Evolutionary conservation across 257 asterid species (phyloP).

Genomic region (Solanum chiquidenum): DNA sequence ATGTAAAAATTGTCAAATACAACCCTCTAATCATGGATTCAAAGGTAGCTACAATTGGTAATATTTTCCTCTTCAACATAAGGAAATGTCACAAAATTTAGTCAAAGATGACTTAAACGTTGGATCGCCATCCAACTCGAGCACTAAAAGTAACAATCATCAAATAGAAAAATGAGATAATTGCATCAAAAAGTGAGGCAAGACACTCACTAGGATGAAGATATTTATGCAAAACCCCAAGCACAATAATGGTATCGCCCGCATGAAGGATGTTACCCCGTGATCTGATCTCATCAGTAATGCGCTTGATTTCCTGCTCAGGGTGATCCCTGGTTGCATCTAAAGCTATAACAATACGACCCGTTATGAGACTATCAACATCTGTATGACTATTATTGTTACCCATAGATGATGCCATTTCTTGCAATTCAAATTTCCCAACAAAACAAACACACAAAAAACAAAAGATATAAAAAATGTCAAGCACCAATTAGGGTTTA

Average conservation of each 20-base stretch:
- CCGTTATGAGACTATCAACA: slow-evolving; percentile 17
- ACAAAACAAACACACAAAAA: background rate
- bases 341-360: slow-evolving; percentile 40
- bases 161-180: background rate
- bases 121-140: background rate
- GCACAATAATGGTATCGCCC: slow-evolving; percentile 38
- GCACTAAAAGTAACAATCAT: background rate
- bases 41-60: background rate
- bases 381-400: slow-evolving; percentile 10
- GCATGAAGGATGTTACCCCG: slow-evolving; percentile 29
- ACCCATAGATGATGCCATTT: slow-evolving; percentile 23
- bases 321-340: slow-evolving; percentile 48
- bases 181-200: background rate
- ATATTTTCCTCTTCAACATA: background rate
- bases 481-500: background rate
- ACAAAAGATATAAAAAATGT: no score
- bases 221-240: slow-evolving; percentile 48
- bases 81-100: background rate
- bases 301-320: slow-evolving; percentile 21
- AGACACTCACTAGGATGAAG: slow-evolving; percentile 50
- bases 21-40: background rate
- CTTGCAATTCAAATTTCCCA: background rate
- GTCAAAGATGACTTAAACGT: background rate
- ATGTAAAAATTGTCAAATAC: background rate
- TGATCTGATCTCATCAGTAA: slow-evolving; percentile 19